phyloP scores from a whole-genome alignment of 2,329 filamentous ascomycete species.

The Fusarium sp. region DNA sequence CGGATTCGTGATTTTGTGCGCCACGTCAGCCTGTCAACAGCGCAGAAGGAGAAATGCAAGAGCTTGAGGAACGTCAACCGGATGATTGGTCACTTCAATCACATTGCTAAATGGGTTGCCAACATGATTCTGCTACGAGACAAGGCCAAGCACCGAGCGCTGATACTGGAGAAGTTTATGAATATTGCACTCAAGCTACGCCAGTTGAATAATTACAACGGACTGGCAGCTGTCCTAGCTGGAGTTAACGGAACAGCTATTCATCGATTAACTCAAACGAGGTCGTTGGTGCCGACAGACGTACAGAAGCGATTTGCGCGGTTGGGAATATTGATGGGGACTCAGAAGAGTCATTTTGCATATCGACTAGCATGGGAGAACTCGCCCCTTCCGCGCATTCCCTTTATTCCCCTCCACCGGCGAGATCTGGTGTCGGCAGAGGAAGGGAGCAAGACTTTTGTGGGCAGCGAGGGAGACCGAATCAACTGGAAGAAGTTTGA shows the following conservation, averaged over 20 bases:
- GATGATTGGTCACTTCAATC: constrained; percentile 93
- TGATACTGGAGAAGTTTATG: constrained; percentile 96
- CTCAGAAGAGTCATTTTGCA: constrained; percentile 89
- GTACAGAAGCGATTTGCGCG: constrained; percentile 86
- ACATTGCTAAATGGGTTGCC: constrained; percentile 80
- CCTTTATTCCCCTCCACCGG: constrained; percentile 88
- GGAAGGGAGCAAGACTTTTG: constrained; percentile 88
- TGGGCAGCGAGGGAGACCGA: constrained; percentile 73
- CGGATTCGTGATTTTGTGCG: constrained; percentile 91
- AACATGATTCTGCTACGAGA: constrained; percentile 88
- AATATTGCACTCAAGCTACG: constrained; percentile 83
- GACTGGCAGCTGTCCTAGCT: constrained; percentile 89
- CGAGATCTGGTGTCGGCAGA: constrained; percentile 91
- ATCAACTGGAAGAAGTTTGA: constrained; percentile 99
- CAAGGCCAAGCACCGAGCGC: constrained; percentile 92
- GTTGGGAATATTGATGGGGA: constrained; percentile 89
- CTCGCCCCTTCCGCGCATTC: constrained; percentile 86
- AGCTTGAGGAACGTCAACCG: constrained; percentile 87
- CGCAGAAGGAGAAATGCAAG: constrained; percentile 76
- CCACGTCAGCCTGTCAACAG: constrained; percentile 78
- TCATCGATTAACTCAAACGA: constrained; percentile 81
- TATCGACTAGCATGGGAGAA: constrained; percentile 99
- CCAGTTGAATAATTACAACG: constrained; percentile 96
- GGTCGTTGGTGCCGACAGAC: constrained; percentile 73
- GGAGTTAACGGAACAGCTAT: constrained; percentile 90